These are phyloP conservation scores for Wickerhamomyces rabaulensis DNA, from an alignment of 805 yeast species.

Conservation along the genomic window DNA sequence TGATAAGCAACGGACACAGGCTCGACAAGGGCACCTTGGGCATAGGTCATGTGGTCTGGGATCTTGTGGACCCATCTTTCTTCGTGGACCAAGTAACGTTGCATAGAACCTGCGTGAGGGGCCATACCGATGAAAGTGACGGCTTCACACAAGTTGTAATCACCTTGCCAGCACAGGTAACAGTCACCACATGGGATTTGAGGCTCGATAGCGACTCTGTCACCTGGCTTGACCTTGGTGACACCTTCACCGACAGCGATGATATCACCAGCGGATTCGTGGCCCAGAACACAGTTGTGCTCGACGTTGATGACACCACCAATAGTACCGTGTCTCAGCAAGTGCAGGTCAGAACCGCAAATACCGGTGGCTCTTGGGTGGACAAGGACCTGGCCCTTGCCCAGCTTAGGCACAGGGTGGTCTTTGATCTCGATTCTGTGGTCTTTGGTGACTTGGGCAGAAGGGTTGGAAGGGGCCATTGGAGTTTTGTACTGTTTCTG, in stretches of 20 bases:
- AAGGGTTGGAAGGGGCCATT: conserved; percentile 12
- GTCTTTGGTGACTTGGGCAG: conserved; percentile 18
- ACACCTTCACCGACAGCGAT: conserved; percentile 47
- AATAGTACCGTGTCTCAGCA: conserved; percentile 59
- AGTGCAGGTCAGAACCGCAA: conserved; percentile 73
- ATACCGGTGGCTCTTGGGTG: conserved; percentile 55
- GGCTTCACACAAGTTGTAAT: conserved; percentile 35
- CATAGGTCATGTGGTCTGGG: conserved; percentile 39
- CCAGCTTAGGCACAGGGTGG: conserved; percentile 12
- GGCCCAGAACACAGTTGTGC: conserved; percentile 37
- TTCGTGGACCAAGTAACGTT: conserved; percentile 29
- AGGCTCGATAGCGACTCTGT: conserved; percentile 48
- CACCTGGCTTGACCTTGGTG: conserved; percentile 38
- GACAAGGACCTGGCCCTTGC: conserved; percentile 13
- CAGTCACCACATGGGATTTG: conserved; percentile 45
- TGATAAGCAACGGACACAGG: conserved; percentile 50
- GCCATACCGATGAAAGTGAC: conserved; percentile 34
- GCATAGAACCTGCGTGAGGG: conserved; percentile 36
- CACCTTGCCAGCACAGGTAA: conserved; percentile 33
- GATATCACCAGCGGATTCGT: conserved; percentile 42
- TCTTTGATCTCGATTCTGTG: conserved; percentile 16
- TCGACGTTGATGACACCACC: conserved; percentile 37
- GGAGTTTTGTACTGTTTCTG: too few species aligned
- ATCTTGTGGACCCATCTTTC: conserved; percentile 31
- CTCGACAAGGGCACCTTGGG: conserved; percentile 52